Conservation (phyloP, 805 yeast species). For the Wickerhamomyces sydowiorum region DNA sequence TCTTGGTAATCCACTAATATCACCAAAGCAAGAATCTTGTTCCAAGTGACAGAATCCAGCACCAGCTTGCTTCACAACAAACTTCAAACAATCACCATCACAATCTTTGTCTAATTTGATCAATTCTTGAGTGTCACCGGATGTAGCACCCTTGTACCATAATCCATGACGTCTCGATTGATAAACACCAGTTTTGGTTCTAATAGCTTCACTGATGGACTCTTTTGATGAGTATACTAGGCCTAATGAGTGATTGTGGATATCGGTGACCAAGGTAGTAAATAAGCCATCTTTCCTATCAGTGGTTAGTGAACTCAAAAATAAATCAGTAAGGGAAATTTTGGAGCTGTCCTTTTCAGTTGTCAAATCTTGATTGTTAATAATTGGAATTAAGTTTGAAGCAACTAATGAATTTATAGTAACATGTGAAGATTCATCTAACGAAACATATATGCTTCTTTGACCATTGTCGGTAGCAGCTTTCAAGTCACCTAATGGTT, state of each 20-base stretch:
- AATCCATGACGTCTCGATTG: constrained; percentile 89
- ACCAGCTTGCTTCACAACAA: constrained; percentile 80
- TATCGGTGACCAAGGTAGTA: constrained; percentile 76
- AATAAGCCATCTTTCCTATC: constrained; percentile 85
- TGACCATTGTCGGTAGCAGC: constrained; percentile 13
- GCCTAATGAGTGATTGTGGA: constrained; percentile 70
- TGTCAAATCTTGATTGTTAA: constrained; percentile 15
- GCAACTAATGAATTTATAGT: constrained; percentile 15
- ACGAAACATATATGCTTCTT: constrained; percentile 10
- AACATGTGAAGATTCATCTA: constrained; percentile 8
- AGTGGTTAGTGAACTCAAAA: constrained; percentile 53
- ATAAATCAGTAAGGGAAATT: constrained; percentile 35
- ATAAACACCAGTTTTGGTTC: constrained; percentile 82
- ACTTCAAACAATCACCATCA: constrained; percentile 86
- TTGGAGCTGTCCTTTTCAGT: constrained; percentile 15
- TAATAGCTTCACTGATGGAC: constrained; percentile 77
- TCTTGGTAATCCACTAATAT: constrained; percentile 56
- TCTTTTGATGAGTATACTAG: constrained; percentile 84
- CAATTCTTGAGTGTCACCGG: constrained; percentile 90
- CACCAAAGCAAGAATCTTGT: constrained; percentile 76
- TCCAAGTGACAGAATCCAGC: constrained; percentile 91
- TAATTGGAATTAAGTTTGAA: constrained; percentile 19
- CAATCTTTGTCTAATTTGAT: constrained; percentile 72
- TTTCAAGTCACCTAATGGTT: constrained; percentile 15
- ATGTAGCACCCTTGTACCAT: constrained; percentile 94